These are phyloP conservation scores for Paracorniculantispora psalliotae DNA, from an alignment of 2,329 filamentous ascomycete species.

Conservation along the genomic window DNA sequence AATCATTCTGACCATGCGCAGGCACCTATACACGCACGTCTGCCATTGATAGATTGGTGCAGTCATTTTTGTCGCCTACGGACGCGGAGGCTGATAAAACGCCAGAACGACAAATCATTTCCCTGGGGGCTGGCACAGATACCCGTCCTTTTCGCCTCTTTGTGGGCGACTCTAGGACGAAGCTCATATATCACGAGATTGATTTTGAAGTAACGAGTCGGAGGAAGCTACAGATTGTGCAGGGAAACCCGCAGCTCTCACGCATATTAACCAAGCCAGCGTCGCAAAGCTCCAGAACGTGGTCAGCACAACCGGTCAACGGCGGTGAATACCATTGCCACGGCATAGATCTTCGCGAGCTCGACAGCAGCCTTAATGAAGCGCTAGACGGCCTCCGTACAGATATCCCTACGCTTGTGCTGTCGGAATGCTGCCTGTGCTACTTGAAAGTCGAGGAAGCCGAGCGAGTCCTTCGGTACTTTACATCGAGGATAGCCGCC, in stretches of 20 bases:
- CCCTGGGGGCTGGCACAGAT: constrained; percentile 89
- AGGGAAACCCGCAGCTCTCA: constrained; percentile 40
- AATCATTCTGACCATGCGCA: constrained; percentile 29
- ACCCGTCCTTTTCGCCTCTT: constrained; percentile 79
- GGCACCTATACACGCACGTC: constrained; percentile 90
- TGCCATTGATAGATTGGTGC: constrained; percentile 73
- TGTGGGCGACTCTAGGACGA: constrained; percentile 30
- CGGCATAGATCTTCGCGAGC: constrained; percentile 63
- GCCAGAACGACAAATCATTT: constrained; percentile 69
- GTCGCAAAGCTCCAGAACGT: constrained; percentile 30
- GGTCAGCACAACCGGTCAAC: constrained; percentile 36
- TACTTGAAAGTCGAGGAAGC: constrained; percentile 70
- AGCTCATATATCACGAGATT: constrained; percentile 80
- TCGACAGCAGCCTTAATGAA: constrained; percentile 29
- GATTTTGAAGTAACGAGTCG: constrained; percentile 76
- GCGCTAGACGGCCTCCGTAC: constrained; percentile 40
- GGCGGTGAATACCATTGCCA: constrained; percentile 52
- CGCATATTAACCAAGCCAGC: constrained; percentile 33
- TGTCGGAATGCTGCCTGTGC: constrained; percentile 94
- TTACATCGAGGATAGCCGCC: constrained; percentile 46
- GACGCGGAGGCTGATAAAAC: constrained; percentile 21
- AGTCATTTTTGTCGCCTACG: constrained; percentile 57
- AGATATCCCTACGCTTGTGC: constrained; percentile 70
- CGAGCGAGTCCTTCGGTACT: constrained; percentile 58
- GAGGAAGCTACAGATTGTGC: constrained; percentile 55